Conservation (phyloP, 495 filamentous ascomycete genomes). For the Talaromyces borbonicus region DNA sequence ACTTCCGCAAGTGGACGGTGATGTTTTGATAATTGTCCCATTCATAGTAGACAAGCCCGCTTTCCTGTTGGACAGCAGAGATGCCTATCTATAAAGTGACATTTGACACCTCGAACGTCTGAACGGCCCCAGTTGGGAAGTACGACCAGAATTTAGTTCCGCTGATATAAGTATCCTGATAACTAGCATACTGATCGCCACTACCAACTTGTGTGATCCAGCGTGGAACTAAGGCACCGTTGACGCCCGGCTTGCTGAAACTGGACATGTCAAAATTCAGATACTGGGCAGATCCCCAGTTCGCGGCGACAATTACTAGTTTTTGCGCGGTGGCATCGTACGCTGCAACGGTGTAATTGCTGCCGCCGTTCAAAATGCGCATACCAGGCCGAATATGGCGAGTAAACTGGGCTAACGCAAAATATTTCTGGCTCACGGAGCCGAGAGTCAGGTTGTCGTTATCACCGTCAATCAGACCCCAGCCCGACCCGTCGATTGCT, state of each 20-base stretch:
- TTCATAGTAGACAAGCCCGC: too few relatives aligned
- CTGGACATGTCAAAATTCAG: slow-evolving; percentile 25
- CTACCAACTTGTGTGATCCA: slow-evolving; percentile 23
- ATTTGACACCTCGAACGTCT: slow-evolving; percentile 12
- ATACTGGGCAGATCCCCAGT: slow-evolving; percentile 25
- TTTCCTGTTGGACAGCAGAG: too few relatives aligned
- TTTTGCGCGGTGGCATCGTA: slow-evolving; percentile 21
- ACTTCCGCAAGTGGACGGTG: too few relatives aligned
- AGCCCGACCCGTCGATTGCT: slow-evolving; percentile 23
- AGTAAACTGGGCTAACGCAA: slow-evolving; percentile 24
- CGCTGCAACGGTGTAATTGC: slow-evolving; percentile 23
- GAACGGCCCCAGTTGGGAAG: slow-evolving; percentile 6
- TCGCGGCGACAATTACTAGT: slow-evolving; percentile 26
- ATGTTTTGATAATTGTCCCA: too few relatives aligned
- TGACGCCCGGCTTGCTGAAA: slow-evolving; percentile 14
- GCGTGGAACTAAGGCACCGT: slow-evolving; percentile 19
- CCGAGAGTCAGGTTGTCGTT: slow-evolving; percentile 17
- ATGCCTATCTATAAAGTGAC: too few relatives aligned
- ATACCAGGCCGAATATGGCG: slow-evolving; percentile 25
- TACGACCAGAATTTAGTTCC: slow-evolving; percentile 15
- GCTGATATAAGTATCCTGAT: slow-evolving; percentile 17
- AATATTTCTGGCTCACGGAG: slow-evolving; percentile 23
- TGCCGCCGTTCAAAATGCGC: slow-evolving; percentile 22
- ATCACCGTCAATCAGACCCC: slow-evolving; percentile 25
- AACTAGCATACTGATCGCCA: slow-evolving; percentile 21